These are phyloP conservation scores for Neocallimastix lanati DNA, from an alignment of 192 early-diverging fungal genomes.

Conservation along the genomic window DNA sequence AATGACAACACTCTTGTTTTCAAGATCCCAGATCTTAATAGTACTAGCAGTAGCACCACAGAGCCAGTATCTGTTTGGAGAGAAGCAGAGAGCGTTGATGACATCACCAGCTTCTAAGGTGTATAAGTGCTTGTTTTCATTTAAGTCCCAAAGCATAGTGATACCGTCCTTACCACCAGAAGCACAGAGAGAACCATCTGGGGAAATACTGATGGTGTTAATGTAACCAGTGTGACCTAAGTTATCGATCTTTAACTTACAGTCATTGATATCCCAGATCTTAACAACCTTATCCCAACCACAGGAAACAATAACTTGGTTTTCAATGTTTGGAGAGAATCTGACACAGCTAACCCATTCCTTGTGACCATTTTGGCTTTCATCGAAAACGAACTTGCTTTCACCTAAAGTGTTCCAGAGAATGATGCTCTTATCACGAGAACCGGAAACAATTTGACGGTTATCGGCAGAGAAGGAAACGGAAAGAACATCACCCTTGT, in stretches of 20 bases:
- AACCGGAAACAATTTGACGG: constrained; percentile 97
- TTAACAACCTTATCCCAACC: constrained; percentile 99
- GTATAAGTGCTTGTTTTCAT: constrained; percentile 99
- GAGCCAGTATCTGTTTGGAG: constrained; percentile 99
- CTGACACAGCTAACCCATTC: constrained; percentile 98
- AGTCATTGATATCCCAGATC: constrained; percentile 98
- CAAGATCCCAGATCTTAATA: constrained; percentile 99
- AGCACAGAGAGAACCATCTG: constrained; percentile 99
- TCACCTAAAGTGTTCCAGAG: constrained; percentile 99
- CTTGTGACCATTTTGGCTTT: constrained; percentile 68
- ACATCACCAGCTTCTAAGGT: constrained; percentile 85
- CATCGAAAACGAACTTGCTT: constrained; percentile 97
- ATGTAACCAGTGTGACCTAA: constrained; percentile 96
- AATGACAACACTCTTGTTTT: constrained; percentile 92
- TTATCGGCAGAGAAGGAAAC: constrained; percentile 99
- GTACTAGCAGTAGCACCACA: constrained; percentile 85
- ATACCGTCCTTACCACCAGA: constrained; percentile 98
- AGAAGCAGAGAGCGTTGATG: constrained; percentile 96
- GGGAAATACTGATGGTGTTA: constrained; percentile 95
- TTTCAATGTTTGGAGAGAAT: constrained; percentile 97
- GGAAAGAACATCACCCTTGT: constrained; percentile 93
- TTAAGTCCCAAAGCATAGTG: constrained; percentile 99
- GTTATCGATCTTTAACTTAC: constrained; percentile 99
- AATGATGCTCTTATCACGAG: constrained; percentile 98
- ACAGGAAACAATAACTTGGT: constrained; percentile 92